Evolutionary conservation across 2,329 filamentous ascomycete species (phyloP).

Genomic region (Metarhizium brunneum): DNA sequence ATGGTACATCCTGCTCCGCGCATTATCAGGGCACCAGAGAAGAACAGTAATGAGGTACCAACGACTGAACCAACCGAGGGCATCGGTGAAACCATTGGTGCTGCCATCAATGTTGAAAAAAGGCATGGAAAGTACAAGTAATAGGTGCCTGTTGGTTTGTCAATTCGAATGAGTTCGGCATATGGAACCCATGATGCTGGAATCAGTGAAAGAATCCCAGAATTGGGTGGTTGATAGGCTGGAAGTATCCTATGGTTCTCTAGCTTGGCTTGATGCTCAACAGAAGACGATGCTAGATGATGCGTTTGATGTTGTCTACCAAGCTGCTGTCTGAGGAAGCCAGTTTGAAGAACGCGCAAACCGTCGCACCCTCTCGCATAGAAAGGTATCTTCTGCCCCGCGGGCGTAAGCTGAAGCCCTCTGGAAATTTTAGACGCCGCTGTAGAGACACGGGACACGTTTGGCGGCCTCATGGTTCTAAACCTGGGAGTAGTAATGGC

Average conservation of each 20-base stretch:
- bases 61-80: slow-evolving; percentile 51
- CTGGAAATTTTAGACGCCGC: not conserved
- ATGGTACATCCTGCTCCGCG: slow-evolving; percentile 81
- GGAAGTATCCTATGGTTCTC: slow-evolving; percentile 4
- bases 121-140: slow-evolving; percentile 82
- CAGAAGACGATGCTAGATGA: not conserved
- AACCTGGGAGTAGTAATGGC: not conserved
- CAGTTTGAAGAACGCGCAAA: not conserved
- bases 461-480: slow-evolving; percentile 1
- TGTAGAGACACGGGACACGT: not conserved
- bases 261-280: not conserved
- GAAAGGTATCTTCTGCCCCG: not conserved
- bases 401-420: not conserved
- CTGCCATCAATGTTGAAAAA: slow-evolving; percentile 75
- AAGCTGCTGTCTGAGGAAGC: not conserved
- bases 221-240: slow-evolving; percentile 59
- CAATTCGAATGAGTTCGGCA: slow-evolving; percentile 69
- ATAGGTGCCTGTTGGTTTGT: slow-evolving; percentile 74
- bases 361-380: not conserved
- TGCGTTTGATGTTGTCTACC: not conserved
- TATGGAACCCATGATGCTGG: slow-evolving; percentile 68
- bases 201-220: slow-evolving; percentile 60
- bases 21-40: slow-evolving; percentile 72
- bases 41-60: slow-evolving; percentile 60
- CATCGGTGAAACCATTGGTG: slow-evolving; percentile 56